Evolutionary conservation across 441 rosid species (phyloP), one percentile per base, ranked within the genome.

Genomic region (Flueggea neowawraea): DNA sequence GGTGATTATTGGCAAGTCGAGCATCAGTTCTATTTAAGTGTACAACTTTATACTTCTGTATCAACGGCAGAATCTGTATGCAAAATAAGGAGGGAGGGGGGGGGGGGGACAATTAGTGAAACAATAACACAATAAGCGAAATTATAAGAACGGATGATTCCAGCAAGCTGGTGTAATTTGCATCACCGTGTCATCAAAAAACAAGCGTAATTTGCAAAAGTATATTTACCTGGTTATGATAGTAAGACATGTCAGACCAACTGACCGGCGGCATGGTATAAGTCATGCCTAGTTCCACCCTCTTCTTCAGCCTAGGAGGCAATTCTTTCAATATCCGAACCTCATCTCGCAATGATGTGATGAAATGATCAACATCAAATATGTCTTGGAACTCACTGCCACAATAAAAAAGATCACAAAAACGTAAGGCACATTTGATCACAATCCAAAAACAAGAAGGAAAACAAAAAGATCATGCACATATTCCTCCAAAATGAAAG

Each of bases 241-340:
- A 91, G 74, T 94, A 94, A 31, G 96, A 89, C 55, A 91, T 82
- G 82, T 83, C 90, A 51, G 99, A 94, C 99, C 99, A 94, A 81
- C 99, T 94, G 63, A 89, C 54, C 10, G 99, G 99, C 11, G 99
- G 84, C 97, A 94, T 85, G 57, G 90, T 75, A 69, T 87, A 82
- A 53, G 83, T 80, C 71, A 73, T 62, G 41, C 95, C 96, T 52
- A 69, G 72, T 73, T 85, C 87, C 65, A 87, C 82, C 69, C 94
- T 86, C 72, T 64, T 75, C 84, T 87, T 91, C 48, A 94, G 82
- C 79, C 90, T 80, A n/a, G 96, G 93, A 73, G 99, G 97, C 79
- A 94, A 70, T 78, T 86, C 91, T 77, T 81, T 94, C 65, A 91
- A 81, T 73, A 94, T 81, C 52, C 99, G 94, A 68, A 94, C 96